A percentile compares a stretch with the other conserved stretches of the same genome.
phyloP scores from a whole-genome alignment of 208 protist genomes.

The Leishmania aethiopica region DNA sequence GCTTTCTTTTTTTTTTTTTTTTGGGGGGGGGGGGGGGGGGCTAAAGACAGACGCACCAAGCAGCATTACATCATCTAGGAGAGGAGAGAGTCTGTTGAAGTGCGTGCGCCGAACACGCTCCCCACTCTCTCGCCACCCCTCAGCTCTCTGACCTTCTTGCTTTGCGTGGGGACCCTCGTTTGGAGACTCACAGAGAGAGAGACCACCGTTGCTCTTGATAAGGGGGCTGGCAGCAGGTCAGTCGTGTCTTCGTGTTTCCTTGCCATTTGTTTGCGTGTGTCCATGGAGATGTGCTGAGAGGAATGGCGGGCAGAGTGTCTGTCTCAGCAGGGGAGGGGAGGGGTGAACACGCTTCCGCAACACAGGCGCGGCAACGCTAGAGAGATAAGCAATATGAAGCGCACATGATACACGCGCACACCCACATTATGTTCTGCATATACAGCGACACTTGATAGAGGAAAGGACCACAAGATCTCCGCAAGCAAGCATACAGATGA shows the following conservation, averaged over 20 bases:
- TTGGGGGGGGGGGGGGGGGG: too few relatives aligned
- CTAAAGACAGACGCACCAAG: neutral
- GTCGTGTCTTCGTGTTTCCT: neutral
- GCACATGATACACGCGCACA: neutral
- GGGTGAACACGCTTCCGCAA: too few relatives aligned
- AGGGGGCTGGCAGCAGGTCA: neutral
- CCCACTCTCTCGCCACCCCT: too few relatives aligned
- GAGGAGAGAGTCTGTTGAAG: neutral
- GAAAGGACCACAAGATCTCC: neutral
- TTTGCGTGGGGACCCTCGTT: neutral
- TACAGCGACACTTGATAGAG: neutral
- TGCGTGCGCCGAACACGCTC: neutral
- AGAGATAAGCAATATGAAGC: neutral
- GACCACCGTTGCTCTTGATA: neutral
- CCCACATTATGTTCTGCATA: neutral
- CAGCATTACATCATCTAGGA: neutral
- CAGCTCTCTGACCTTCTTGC: neutral
- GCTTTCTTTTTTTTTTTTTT: neutral
- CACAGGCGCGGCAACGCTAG: neutral
- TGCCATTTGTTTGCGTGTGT: neutral
- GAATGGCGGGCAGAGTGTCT: neutral
- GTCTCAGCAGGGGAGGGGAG: neutral
- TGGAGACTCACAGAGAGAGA: neutral
- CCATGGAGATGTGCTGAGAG: neutral
- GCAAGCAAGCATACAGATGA: too few relatives aligned